These are phyloP conservation scores for Peterozyma toletana DNA, from an alignment of 805 yeast genomes.

Conservation along the genomic window DNA sequence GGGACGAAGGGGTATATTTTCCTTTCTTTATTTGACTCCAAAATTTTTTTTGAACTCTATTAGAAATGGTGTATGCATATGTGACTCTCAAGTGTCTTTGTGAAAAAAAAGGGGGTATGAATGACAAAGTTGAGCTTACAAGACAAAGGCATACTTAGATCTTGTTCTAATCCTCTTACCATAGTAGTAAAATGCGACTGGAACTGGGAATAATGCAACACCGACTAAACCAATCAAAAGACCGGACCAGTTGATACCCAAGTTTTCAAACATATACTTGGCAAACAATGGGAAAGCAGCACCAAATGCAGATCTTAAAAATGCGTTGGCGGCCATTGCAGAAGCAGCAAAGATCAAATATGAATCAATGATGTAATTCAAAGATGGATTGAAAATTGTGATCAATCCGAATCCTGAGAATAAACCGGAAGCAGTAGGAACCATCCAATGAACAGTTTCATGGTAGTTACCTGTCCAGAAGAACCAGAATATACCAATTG, in stretches of 20 bases:
- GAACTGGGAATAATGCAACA: slow-evolving; percentile 44
- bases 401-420: slow-evolving; percentile 47
- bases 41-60: too few relatives aligned
- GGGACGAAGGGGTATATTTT: too few relatives aligned
- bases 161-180: slow-evolving; percentile 32
- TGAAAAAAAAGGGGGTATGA: too few relatives aligned
- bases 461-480: slow-evolving; percentile 83
- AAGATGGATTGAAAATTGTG: slow-evolving; percentile 49
- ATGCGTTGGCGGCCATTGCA: slow-evolving; percentile 59
- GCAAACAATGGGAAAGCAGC: slow-evolving; percentile 59
- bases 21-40: too few relatives aligned
- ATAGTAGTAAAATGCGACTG: slow-evolving; percentile 42
- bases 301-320: slow-evolving; percentile 50
- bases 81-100: too few relatives aligned
- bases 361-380: slow-evolving; percentile 56
- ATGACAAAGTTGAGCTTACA: not conserved
- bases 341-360: slow-evolving; percentile 54
- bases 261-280: slow-evolving; percentile 37
- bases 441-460: slow-evolving; percentile 61
- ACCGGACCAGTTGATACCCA: slow-evolving; percentile 49
- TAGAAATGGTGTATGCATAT: too few relatives aligned
- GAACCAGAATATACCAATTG: slow-evolving; percentile 79
- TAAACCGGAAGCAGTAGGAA: slow-evolving; percentile 2
- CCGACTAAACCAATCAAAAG: slow-evolving; percentile 48
- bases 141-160: slow-evolving; percentile 8